Conservation (phyloP, 495 filamentous ascomycete species). For the Tuber calosporum region DNA sequence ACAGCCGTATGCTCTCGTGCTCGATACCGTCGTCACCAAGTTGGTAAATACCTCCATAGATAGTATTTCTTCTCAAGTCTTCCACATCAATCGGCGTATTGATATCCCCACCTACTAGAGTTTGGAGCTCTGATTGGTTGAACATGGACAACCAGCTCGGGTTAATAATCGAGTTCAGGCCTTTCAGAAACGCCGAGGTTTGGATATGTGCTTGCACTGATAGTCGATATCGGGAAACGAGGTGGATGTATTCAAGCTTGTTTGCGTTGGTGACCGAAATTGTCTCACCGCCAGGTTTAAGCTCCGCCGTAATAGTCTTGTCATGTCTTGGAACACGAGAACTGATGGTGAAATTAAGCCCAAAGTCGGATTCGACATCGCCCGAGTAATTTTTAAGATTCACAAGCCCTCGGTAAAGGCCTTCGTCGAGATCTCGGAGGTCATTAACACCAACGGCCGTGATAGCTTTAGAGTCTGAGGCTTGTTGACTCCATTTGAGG, state of each 20-base stretch:
- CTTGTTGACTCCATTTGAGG: constrained; percentile 63
- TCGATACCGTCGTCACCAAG: constrained; percentile 82
- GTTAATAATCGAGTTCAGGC: constrained; percentile 78
- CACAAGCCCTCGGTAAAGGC: constrained; percentile 83
- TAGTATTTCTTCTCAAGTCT: constrained; percentile 78
- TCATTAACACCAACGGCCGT: constrained; percentile 81
- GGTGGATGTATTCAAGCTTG: constrained; percentile 85
- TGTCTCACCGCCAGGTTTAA: constrained; percentile 67
- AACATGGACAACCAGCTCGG: constrained; percentile 96
- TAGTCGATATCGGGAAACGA: constrained; percentile 78
- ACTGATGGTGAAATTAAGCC: constrained; percentile 81
- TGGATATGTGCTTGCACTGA: constrained; percentile 67
- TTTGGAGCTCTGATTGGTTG: constrained; percentile 90
- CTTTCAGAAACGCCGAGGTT: constrained; percentile 78
- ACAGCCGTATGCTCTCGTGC: constrained; percentile 73
- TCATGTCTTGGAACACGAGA: constrained; percentile 61
- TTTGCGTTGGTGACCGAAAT: constrained; percentile 85
- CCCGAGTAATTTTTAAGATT: constrained; percentile 80
- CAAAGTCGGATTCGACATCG: constrained; percentile 68
- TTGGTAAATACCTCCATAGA: constrained; percentile 77
- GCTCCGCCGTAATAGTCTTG: constrained; percentile 59
- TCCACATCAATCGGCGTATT: constrained; percentile 75
- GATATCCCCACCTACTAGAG: constrained; percentile 73
- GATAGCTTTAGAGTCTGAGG: constrained; percentile 50
- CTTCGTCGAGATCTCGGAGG: constrained; percentile 82